Evolutionary conservation across 768 basidiomycete species (phyloP).

Genomic region (Pleurotus salmoneostramineus): DNA sequence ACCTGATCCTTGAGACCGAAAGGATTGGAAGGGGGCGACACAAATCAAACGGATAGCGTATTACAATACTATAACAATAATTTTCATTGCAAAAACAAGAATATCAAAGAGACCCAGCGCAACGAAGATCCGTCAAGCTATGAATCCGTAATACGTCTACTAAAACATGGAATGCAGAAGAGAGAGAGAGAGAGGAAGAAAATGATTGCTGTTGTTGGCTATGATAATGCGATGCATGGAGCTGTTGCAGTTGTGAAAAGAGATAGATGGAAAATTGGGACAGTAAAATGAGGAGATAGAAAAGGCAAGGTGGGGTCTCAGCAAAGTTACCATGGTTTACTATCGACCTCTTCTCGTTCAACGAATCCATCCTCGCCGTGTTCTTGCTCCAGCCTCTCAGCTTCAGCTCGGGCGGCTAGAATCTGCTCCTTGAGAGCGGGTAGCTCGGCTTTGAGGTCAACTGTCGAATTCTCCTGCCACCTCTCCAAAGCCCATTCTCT

Average conservation of each 20-base stretch:
- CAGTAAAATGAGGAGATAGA: not conserved
- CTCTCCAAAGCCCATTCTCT: slow-evolving; percentile 80
- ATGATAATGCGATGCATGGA: not conserved
- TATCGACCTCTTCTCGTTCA: slow-evolving; percentile 1
- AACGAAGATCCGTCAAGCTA: not conserved
- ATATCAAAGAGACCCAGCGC: not conserved
- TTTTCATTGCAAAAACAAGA: slow-evolving; percentile 1
- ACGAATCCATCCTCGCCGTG: not conserved
- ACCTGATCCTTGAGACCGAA: not conserved
- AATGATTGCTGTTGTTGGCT: not conserved
- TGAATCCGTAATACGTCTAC: not conserved
- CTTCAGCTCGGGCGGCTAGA: slow-evolving; percentile 27
- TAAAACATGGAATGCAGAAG: not conserved
- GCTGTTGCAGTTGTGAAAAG: not conserved
- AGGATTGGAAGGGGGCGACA: not conserved
- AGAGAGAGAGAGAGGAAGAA: not conserved
- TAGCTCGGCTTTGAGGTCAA: slow-evolving; percentile 58
- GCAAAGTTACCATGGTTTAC: not conserved
- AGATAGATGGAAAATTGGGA: slow-evolving; percentile 1
- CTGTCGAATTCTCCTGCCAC: slow-evolving; percentile 62
- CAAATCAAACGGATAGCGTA: not conserved
- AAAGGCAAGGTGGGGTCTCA: not conserved
- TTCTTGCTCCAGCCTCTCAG: slow-evolving; percentile 15
- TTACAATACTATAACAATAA: not conserved
- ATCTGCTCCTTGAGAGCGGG: slow-evolving; percentile 55